phyloP scores from a whole-genome alignment of 2,329 filamentous ascomycete species.

The Ophiostoma ulmi region DNA sequence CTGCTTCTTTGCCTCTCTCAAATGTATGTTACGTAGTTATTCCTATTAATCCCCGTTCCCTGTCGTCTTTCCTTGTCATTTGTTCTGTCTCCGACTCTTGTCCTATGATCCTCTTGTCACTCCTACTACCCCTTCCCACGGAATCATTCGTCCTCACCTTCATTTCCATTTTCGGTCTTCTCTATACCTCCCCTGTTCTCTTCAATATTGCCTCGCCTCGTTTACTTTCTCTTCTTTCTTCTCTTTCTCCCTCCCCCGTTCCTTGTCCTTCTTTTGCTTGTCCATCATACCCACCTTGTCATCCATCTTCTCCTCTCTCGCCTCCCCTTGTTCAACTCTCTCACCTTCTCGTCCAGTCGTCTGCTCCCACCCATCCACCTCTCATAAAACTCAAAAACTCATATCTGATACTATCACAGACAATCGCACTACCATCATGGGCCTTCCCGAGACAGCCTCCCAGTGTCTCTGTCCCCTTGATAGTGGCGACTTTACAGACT shows the following conservation, averaged over 20 bases:
- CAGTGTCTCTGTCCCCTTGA: conserved; percentile 25
- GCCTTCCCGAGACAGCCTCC: conserved; percentile 23
- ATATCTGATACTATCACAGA: neutral
- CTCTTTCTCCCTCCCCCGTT: neutral
- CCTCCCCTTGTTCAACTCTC: conserved; percentile 13
- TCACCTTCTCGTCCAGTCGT: neutral
- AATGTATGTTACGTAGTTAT: neutral
- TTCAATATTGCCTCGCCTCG: neutral
- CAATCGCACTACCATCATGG: conserved; percentile 20
- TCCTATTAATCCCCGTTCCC: neutral
- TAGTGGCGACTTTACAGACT: neutral
- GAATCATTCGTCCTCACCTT: neutral
- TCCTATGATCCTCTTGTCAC: neutral
- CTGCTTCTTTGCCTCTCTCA: neutral
- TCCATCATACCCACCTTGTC: conserved; percentile 6
- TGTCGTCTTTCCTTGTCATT: neutral
- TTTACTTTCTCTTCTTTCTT: neutral
- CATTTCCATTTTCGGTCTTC: neutral
- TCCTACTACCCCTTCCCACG: neutral
- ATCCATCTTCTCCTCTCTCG: conserved; percentile 5
- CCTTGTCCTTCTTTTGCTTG: neutral
- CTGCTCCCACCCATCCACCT: neutral
- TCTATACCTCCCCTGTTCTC: neutral
- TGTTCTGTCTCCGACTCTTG: neutral
- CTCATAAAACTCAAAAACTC: neutral